Percentiles rank a stretch among this genome's conserved stretches.
phyloP scores from a whole-genome alignment of 148 eudicot species.

The Euryodendron excelsum region DNA sequence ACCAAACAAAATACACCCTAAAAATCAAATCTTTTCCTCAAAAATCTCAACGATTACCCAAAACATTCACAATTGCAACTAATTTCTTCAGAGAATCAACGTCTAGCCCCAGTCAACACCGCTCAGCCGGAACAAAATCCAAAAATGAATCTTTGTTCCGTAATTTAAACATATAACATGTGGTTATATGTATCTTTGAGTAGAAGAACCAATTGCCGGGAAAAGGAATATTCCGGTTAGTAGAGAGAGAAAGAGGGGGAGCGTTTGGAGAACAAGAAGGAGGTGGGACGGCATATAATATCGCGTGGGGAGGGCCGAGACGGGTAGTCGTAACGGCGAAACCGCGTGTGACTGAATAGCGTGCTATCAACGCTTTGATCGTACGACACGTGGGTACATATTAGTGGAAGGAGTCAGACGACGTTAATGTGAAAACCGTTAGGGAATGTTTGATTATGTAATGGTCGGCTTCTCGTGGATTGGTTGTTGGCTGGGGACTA shows the following conservation, averaged over 20 bases:
- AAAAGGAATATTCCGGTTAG: constrained; percentile 1
- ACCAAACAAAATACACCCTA: not conserved
- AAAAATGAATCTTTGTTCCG: too few relatives aligned
- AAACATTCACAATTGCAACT: not conserved
- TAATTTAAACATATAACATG: not conserved
- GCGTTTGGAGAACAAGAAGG: too few relatives aligned
- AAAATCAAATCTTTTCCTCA: not conserved
- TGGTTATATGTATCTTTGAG: not conserved
- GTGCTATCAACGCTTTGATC: not conserved
- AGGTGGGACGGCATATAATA: not conserved
- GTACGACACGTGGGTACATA: not conserved
- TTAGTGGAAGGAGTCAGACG: too few relatives aligned
- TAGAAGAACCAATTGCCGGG: not conserved
- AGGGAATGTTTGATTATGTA: too few relatives aligned
- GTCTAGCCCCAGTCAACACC: not conserved
- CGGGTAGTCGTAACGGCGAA: constrained; percentile 13
- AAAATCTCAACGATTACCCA: not conserved
- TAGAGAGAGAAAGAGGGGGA: not conserved
- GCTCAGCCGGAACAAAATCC: too few relatives aligned
- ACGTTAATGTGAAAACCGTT: constrained; percentile 3
- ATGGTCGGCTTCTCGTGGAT: too few relatives aligned
- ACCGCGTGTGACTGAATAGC: constrained; percentile 1
- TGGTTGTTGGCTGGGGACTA: too few relatives aligned
- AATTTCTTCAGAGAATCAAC: not conserved
- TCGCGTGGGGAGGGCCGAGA: not conserved